These are phyloP conservation scores for Vitellaria paradoxa DNA, from an alignment of 179 eudicot genomes.

Conservation along the genomic window DNA sequence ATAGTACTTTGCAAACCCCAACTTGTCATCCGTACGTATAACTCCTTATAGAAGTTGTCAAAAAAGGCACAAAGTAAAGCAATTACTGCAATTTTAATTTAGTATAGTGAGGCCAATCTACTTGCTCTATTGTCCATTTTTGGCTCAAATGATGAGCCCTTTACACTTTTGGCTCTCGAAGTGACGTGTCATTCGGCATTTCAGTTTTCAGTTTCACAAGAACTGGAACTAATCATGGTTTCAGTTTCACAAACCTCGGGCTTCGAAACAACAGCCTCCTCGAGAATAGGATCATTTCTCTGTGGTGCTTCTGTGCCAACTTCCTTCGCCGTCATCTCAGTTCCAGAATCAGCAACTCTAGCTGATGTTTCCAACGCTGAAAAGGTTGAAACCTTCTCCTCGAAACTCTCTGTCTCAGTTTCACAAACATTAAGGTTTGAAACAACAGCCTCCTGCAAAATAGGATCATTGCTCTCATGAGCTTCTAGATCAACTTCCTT, in stretches of 20 bases:
- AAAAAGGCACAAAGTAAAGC: too few species aligned
- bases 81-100: too few species aligned
- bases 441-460: background rate
- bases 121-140: too few species aligned
- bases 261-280: background rate
- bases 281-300: background rate
- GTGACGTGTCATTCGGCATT: too few species aligned
- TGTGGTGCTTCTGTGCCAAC: background rate
- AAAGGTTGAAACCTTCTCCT: background rate
- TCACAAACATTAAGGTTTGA: background rate
- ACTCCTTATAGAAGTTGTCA: too few species aligned
- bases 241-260: background rate
- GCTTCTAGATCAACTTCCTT: background rate
- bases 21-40: too few species aligned
- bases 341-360: background rate
- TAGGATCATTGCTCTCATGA: background rate
- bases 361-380: background rate
- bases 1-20: too few species aligned
- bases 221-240: background rate
- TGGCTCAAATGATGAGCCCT: too few species aligned
- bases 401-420: background rate
- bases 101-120: too few species aligned
- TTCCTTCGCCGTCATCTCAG: slow-evolving; percentile 1
- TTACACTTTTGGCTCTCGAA: too few species aligned
- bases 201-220: background rate